phyloP scores from a whole-genome alignment of 1,284 basidiomycete genomes.

The Erythrobasidium hasegawianum region DNA sequence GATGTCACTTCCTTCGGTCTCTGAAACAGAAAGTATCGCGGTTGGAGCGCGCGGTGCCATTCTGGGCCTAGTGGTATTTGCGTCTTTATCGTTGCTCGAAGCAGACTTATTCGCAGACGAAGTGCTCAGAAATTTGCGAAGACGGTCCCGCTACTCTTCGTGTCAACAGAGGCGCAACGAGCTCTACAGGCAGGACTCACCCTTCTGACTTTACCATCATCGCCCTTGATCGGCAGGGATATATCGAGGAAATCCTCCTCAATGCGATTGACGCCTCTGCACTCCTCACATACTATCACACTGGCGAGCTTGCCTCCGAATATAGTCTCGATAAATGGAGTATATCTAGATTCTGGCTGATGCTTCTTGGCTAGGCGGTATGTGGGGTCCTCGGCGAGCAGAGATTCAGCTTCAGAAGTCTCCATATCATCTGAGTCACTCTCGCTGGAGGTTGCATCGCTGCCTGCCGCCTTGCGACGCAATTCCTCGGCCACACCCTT shows the following conservation, averaged over 20 bases:
- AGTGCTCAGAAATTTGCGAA: conserved; percentile 18
- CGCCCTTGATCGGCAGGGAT: conserved; percentile 75
- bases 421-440: conserved; percentile 27
- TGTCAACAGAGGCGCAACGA: too few relatives aligned
- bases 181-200: too few relatives aligned
- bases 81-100: conserved; percentile 5
- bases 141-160: conserved; percentile 32
- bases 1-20: conserved; percentile 15
- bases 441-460: conserved; percentile 40
- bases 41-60: conserved; percentile 29
- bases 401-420: conserved; percentile 29
- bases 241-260: conserved; percentile 92
- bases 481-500: conserved; percentile 25
- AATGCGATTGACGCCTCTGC: conserved; percentile 77
- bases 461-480: conserved; percentile 46
- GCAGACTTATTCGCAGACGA: neutral
- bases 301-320: conserved; percentile 83
- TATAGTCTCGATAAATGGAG: conserved; percentile 79
- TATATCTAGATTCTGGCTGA: conserved; percentile 38
- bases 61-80: conserved; percentile 13
- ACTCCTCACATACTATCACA: conserved; percentile 87
- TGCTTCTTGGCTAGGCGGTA: conserved; percentile 41
- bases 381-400: conserved; percentile 34
- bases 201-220: conserved; percentile 58
- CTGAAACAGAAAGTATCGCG: conserved; percentile 19